Evolutionary conservation across 495 filamentous ascomycete genomes (phyloP), one percentile per base, ranked within the genome.

Genomic region (Chaetomium cochliodes): DNA sequence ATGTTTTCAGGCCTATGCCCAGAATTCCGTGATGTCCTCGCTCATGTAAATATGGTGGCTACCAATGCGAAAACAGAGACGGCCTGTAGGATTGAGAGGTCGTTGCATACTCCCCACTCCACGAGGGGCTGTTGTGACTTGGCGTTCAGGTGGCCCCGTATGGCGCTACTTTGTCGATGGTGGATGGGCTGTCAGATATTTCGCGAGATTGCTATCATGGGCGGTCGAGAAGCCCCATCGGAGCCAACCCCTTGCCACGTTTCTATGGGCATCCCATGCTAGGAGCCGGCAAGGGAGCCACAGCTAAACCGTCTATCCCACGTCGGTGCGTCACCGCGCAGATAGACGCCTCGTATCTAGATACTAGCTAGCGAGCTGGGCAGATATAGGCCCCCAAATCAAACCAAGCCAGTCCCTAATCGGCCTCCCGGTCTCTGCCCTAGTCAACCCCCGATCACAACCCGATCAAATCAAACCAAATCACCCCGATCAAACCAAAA

Each of bases 11-110:
- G 90, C 90, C 37, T 94, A 94, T 69, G 90, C 90, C 20, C 87
- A 92, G 72, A 93, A 84, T 77, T 89, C 88, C 28, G 78, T 93
- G 60, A 87, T 91, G 81, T 91, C 86, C 9, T 75, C 76, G 28
- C 65, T 80, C 66, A 80, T 81, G 79, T 82, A 77, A 69, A 50
- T 62, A 42, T 23, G 22, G 49, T 30, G 22, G 64, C 25, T 12
- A 46, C 11, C 33, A 2, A 37, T 58, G 25, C 18, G 22, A 37
- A 8, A 37, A 37, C 33, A 37, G 16, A 50, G 62, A 8, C 33
- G 6, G 15, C 9, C 6, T 26, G 25, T 26, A 0, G 22, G 6
- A 42, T 47, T 25, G 26, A 20, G 39, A 46, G 15, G 56, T 18
- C 16, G 5, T 46, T 58, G 56, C 23, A 58, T 44, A 23, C 56